Evolutionary conservation across 495 filamentous ascomycete genomes (phyloP), one percentile per base, ranked within the genome.

Genomic region (Xylaria intraflava): DNA sequence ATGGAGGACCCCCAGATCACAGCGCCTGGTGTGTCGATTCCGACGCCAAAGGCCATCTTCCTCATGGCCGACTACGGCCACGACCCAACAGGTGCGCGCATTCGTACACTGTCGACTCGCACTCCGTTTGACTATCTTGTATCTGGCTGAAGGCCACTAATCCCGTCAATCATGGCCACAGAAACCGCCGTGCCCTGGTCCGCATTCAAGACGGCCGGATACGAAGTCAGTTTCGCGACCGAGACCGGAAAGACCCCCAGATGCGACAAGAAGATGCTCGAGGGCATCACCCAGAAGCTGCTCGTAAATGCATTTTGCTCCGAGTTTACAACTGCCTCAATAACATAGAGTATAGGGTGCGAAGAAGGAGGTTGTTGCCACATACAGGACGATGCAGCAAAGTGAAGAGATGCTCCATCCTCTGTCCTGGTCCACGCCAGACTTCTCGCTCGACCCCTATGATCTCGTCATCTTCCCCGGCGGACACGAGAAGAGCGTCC

Each of bases 61-160:
- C 58, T 76, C 41, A 78, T 81, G 77, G 68, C 77, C 23, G 76
- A 81, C 53, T 78, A 81, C 50, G 78, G 78, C 48, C 75, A 81
- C 56, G 78, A 81, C 56, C 77, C 76, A 10, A 80, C 78, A 45
- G 78, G 78, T 78, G 56, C 29, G 55, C 24, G 8, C 23, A 8
- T 26, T 9, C 48, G 6, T 22, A 23, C 9, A 12, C 20, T 22
- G 9, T 39, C 5, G 35, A 17, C n/a, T 17, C 35, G n/a, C 22
- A 19, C 16, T 6, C 27, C 7, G 31, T 19, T 27, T 31, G n/a
- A n/a, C n/a, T n/a, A n/a, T n/a, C n/a, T n/a, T n/a, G n/a, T n/a
- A n/a, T n/a, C n/a, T n/a, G n/a, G n/a, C n/a, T 39, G 12, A 35
- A 19, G 12, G n/a, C 4, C 22, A 10, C 33, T 24, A 39, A 51